Percentiles rank a stretch among this genome's conserved stretches.
Conservation (phyloP, 2,329 filamentous ascomycete species). For the Knufia petricola region DNA sequence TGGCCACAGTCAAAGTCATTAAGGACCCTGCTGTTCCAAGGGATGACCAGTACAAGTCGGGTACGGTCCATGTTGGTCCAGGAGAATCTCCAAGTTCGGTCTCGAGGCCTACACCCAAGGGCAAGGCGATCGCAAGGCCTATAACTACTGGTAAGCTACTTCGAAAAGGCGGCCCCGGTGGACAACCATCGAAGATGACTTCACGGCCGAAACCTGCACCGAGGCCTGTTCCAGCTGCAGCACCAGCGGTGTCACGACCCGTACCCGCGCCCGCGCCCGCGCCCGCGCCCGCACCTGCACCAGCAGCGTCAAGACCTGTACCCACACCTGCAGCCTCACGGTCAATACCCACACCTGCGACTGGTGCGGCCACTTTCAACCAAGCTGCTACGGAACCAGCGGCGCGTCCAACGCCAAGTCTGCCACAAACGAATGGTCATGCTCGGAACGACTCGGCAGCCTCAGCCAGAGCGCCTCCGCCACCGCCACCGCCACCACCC, state of each 20-base stretch:
- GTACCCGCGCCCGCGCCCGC: conserved; percentile 30
- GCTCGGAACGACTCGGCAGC: conserved; percentile 47
- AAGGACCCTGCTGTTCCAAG: conserved; percentile 68
- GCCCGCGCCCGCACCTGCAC: conserved; percentile 20
- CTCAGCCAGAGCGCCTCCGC: conserved; percentile 43
- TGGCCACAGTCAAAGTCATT: conserved; percentile 75
- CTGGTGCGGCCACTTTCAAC: conserved; percentile 23
- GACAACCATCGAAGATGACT: conserved; percentile 64
- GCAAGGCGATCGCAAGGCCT: conserved; percentile 76
- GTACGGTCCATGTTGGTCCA: conserved; percentile 72
- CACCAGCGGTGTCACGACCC: conserved; percentile 21
- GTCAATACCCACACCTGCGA: conserved; percentile 27
- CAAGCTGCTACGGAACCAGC: background rate
- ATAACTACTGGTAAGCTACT: conserved; percentile 92
- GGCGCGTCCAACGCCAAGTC: conserved; percentile 31
- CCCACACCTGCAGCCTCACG: conserved; percentile 28
- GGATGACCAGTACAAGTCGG: conserved; percentile 88
- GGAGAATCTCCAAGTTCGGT: conserved; percentile 76
- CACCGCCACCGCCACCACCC: conserved; percentile 56
- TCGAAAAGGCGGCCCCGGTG: conserved; percentile 76
- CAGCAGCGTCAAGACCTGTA: conserved; percentile 23
- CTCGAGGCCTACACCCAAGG: conserved; percentile 76
- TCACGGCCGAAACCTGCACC: conserved; percentile 33
- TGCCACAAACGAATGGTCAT: conserved; percentile 39
- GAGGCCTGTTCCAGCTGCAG: conserved; percentile 8